Evolutionary conservation across 495 filamentous ascomycete species (phyloP), one percentile per base, ranked within the genome.

Genomic region (Delitschia confertaspora): DNA sequence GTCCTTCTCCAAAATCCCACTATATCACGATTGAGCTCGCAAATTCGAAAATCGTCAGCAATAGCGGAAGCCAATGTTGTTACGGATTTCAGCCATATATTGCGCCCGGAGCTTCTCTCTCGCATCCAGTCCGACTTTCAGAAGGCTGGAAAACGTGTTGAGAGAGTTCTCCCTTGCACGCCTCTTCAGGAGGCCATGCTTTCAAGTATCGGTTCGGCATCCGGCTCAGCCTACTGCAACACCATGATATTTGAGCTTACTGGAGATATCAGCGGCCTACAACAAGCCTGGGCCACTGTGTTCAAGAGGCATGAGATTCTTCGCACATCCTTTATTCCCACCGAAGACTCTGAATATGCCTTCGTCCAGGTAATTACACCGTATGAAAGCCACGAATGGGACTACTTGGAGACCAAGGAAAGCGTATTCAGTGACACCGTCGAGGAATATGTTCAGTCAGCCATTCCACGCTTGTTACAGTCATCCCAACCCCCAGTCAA

Each of bases 141-240:
- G 2, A 19, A 55, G 2, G 29, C 49, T 5, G 66, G 67, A 2
- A 55, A 57, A 10, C 38, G 43, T 0, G 65, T 83, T 4, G 51
- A 73, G 31, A 61, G 59, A 18, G 68, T 91, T 19, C 62, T 85
- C 10, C 85, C 85, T 17, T 91, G 85, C 52, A 88, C 85, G 3
- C 81, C 85, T 2, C 60, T 93, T 1, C 85, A 93, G 53, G 80
- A 88, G 60, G 80, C 76, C 6, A 91, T 89, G 82, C 66, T 93
- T 6, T 75, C 71, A 10, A 65, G 69, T n/a, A 67, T 69, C 5
- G 32, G 3, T 9, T 62, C 65, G 0, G 39, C 54, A n/a, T 31
- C 34, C 1, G 19, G 48, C 14, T 27, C 40, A 24, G 22, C 70
- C 6, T 82, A 82, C 47, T 72, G 62, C 49, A 82, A 81, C 45